phyloP scores from a whole-genome alignment of 768 basidiomycete genomes.

The Dendrothele bispora region DNA sequence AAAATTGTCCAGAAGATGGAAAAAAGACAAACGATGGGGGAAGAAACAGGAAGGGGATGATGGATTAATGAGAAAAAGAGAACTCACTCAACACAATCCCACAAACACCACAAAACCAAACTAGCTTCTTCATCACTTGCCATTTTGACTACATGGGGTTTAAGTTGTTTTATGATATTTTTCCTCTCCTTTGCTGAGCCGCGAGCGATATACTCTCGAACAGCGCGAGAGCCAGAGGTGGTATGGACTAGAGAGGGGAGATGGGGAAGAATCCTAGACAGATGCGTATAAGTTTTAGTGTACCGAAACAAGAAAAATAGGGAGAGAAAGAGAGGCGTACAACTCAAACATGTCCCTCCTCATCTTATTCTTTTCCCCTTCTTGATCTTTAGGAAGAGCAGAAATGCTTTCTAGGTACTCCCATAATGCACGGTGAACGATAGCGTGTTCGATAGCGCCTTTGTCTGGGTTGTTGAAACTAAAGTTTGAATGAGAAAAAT shows the following conservation, averaged over 20 bases:
- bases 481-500: constrained; percentile 5
- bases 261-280: too few relatives aligned
- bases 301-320: too few relatives aligned
- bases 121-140: constrained; percentile 89
- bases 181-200: constrained; percentile 93
- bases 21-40: not conserved
- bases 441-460: constrained; percentile 80
- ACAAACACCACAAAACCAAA: constrained; percentile 82
- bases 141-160: constrained; percentile 88
- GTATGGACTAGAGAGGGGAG: constrained; percentile 94
- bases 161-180: constrained; percentile 84
- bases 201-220: constrained; percentile 80
- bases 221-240: constrained; percentile 84
- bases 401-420: constrained; percentile 85
- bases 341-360: constrained; percentile 80
- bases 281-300: too few relatives aligned
- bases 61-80: not conserved
- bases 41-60: not conserved
- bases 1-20: not conserved
- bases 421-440: constrained; percentile 86
- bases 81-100: constrained; percentile 86
- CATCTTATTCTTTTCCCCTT: constrained; percentile 71
- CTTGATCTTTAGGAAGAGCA: constrained; percentile 36
- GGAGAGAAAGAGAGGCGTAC: constrained; percentile 42
- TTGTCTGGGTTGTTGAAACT: constrained; percentile 94